These are phyloP conservation scores for Agastache rugosa DNA, from an alignment of 257 asterid genomes.

Conservation along the genomic window DNA sequence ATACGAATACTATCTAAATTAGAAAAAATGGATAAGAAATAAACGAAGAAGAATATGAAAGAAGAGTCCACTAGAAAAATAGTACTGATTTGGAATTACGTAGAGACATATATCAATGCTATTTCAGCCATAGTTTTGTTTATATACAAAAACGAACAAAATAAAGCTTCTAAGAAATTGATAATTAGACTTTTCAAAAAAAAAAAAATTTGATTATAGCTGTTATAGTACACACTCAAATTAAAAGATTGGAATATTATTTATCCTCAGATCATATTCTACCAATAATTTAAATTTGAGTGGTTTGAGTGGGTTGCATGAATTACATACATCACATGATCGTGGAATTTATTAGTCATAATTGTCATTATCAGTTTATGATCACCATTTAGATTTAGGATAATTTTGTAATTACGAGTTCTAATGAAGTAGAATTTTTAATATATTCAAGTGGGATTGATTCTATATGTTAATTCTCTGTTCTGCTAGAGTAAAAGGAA, in stretches of 20 bases:
- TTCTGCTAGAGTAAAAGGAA: not conserved
- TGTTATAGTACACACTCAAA: no score
- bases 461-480: conserved; percentile 4
- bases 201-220: no score
- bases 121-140: no score
- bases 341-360: conserved; percentile 3
- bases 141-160: no score
- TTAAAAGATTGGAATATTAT: no score
- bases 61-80: not conserved
- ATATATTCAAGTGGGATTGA: not conserved
- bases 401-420: not conserved
- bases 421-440: no score
- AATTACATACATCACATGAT: conserved; percentile 14
- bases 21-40: not conserved
- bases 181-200: no score
- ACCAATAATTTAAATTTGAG: not conserved
- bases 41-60: not conserved
- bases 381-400: not conserved
- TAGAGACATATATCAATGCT: not conserved
- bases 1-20: not conserved
- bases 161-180: no score
- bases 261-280: not conserved
- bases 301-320: conserved; percentile 23
- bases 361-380: not conserved
- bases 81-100: not conserved